phyloP scores from a whole-genome alignment of 2,329 filamentous ascomycete genomes.

The Alternaria consortialis region DNA sequence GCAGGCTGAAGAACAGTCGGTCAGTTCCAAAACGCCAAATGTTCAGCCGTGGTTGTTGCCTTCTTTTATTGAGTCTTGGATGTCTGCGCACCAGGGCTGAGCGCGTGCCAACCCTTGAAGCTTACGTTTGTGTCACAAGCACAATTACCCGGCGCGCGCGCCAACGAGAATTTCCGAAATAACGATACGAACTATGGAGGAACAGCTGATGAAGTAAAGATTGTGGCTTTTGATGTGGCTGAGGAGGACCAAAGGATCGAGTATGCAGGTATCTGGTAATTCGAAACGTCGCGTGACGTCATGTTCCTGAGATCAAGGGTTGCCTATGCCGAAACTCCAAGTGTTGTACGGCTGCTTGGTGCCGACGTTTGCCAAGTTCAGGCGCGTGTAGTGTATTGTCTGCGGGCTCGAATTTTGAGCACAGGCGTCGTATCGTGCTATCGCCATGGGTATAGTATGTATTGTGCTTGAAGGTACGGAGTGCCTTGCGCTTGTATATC shows the following conservation, averaged over 20 bases:
- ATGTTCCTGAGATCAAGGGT: background rate
- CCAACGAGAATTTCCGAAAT: background rate
- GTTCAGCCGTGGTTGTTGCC: slow-evolving; percentile 14
- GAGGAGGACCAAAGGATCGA: background rate
- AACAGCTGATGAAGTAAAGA: background rate
- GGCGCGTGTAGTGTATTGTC: background rate
- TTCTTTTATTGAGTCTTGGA: slow-evolving; percentile 12
- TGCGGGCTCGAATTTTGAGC: background rate
- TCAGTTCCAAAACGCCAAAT: background rate
- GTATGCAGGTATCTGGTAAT: background rate
- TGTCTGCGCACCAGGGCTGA: slow-evolving; percentile 12
- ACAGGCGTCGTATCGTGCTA: background rate
- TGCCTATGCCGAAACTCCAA: background rate
- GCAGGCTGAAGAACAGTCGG: background rate
- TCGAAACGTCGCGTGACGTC: background rate
- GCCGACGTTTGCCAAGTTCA: background rate
- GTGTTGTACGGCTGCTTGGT: background rate
- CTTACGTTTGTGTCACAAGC: slow-evolving; percentile 17
- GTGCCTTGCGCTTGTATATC: background rate
- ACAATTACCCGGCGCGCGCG: background rate
- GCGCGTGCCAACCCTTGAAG: slow-evolving; percentile 17
- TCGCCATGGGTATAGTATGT: no score
- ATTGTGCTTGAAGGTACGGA: background rate
- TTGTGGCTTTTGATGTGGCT: background rate
- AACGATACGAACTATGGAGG: background rate